These are phyloP conservation scores for Cercospora zeae-maydis DNA, from an alignment of 2,329 filamentous ascomycete species.

Conservation along the genomic window DNA sequence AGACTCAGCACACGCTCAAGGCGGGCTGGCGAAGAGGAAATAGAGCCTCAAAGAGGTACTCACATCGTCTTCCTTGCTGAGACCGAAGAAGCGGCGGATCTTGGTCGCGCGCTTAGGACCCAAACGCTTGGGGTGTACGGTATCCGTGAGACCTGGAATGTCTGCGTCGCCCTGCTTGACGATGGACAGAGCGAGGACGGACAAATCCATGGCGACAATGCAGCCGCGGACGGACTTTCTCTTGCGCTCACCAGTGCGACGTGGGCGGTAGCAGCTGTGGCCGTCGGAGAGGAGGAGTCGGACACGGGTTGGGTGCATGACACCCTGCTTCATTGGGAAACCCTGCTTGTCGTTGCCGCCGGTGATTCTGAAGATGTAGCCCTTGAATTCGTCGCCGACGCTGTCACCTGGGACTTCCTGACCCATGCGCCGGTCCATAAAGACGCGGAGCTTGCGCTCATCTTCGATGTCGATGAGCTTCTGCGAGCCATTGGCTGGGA, in stretches of 20 bases:
- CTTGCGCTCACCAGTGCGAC: slow-evolving; percentile 98
- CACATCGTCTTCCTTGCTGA: slow-evolving; percentile 99
- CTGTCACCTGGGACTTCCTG: slow-evolving; percentile 89
- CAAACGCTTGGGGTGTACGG: slow-evolving; percentile 97
- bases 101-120: slow-evolving; percentile 99
- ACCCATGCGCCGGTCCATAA: slow-evolving; percentile 98
- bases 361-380: slow-evolving; percentile 99
- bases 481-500: slow-evolving; percentile 99
- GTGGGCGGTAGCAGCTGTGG: slow-evolving; percentile 99
- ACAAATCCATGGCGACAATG: slow-evolving; percentile 94
- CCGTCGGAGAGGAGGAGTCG: slow-evolving; percentile 91
- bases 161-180: slow-evolving; percentile 97
- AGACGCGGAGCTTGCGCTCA: slow-evolving; percentile 98
- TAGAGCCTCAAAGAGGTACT: slow-evolving; percentile 53
- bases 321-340: slow-evolving; percentile 99
- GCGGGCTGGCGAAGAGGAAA: slow-evolving; percentile 57
- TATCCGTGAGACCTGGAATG: slow-evolving; percentile 94
- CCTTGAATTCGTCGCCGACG: slow-evolving; percentile 99
- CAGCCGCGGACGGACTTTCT: slow-evolving; percentile 98
- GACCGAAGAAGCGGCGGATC: slow-evolving; percentile 99
- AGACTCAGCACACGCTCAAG: slow-evolving; percentile 16
- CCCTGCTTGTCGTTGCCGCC: slow-evolving; percentile 99
- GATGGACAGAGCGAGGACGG: slow-evolving; percentile 88
- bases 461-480: slow-evolving; percentile 99
- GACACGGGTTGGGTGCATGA: slow-evolving; percentile 98